Conservation (phyloP, 73 alveolate species). For the Urostyla sp. region DNA sequence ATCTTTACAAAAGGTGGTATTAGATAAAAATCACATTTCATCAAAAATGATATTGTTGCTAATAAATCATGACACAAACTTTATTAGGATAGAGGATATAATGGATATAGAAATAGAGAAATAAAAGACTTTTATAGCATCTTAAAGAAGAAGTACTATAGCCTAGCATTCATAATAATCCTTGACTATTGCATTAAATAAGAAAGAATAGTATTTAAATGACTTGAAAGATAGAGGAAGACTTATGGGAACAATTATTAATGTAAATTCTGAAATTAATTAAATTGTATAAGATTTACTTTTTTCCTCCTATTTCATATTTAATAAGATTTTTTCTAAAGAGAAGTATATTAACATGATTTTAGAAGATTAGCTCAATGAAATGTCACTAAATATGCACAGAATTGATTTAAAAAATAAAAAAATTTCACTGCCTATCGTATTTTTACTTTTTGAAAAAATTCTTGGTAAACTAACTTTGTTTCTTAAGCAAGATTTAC, state of each 20-base stretch:
- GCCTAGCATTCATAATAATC: too few relatives aligned
- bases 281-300: neutral
- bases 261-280: neutral
- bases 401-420: neutral
- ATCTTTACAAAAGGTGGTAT: neutral
- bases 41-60: slow-evolving; percentile 3
- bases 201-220: neutral
- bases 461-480: slow-evolving; percentile 11
- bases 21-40: neutral
- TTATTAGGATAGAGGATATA: neutral
- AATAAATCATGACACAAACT: neutral
- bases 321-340: neutral
- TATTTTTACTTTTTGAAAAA: slow-evolving; percentile 4
- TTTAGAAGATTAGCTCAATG: neutral
- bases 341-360: slow-evolving; percentile 10
- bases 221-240: neutral
- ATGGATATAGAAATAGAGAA: neutral
- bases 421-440: neutral
- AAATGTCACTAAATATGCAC: neutral
- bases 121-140: neutral
- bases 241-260: neutral
- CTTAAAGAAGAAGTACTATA: too few relatives aligned
- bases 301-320: neutral
- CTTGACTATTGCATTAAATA: too few relatives aligned
- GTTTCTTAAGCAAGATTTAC: neutral